Conservation (phyloP, 148 eudicot genomes). For the Mesembryanthemum crystallinum region DNA sequence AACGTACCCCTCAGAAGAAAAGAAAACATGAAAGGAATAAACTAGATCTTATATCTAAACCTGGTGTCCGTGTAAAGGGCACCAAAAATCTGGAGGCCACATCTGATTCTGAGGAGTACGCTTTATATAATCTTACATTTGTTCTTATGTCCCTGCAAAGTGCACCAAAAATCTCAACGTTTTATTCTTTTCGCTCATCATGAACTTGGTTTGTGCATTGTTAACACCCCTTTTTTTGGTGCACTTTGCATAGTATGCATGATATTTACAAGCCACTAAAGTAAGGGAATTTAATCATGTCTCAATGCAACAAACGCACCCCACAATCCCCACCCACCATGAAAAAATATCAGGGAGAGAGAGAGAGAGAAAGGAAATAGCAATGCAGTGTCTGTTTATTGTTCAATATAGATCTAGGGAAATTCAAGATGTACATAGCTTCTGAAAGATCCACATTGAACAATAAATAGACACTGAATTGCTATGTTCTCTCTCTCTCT, state of each 20-base stretch:
- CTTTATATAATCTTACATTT: constrained; percentile 14
- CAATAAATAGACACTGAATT: background rate
- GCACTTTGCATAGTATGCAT: too few species aligned
- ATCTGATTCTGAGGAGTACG: constrained; percentile 43
- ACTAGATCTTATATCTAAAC: constrained; percentile 25
- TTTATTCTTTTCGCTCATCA: too few species aligned
- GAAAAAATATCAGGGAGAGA: background rate
- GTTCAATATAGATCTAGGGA: background rate
- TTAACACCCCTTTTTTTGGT: background rate
- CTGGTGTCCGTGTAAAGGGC: constrained; percentile 25
- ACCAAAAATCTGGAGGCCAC: constrained; percentile 18
- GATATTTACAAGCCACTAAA: background rate
- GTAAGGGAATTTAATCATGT: background rate
- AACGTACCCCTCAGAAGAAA: constrained; percentile 32
- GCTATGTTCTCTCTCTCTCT: background rate
- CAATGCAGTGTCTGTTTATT: too few species aligned
- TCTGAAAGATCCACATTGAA: background rate
- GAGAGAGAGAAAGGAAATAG: too few species aligned
- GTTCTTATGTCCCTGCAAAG: too few species aligned
- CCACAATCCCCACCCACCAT: background rate
- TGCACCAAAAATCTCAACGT: too few species aligned
- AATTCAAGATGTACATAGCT: background rate
- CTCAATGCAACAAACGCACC: background rate
- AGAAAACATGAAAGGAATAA: constrained; percentile 26
- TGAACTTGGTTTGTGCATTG: too few species aligned